Evolutionary conservation across 202 grass and related monocot genomes (phyloP), one percentile per base, ranked within the genome.

Genomic region (Carex sylvatica): DNA sequence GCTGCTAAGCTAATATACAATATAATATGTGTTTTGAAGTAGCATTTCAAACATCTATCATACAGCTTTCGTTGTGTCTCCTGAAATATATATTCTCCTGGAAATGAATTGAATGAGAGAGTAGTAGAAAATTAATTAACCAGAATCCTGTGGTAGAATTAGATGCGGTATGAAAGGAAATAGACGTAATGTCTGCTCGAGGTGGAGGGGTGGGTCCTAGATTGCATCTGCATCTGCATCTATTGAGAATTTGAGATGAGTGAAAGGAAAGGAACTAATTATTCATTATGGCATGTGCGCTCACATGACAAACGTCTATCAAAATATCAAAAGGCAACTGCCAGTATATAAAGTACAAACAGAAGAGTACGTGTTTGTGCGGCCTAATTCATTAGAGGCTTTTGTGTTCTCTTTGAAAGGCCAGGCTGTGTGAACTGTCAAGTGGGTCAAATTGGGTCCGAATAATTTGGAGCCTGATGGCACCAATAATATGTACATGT

Each of bases 211-310:
- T 46, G 42, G 69, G 70, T 74, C 23, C 72, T 16, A 56, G 49
- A 18, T 47, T 42, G 49, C 33, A 75, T 54, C 13, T 42, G 49
- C 33, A 75, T 54, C 13, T 75, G 35, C n/a, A n/a, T n/a, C n/a
- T n/a, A n/a, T n/a, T n/a, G n/a, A n/a, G n/a, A n/a, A n/a, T n/a
- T n/a, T 33, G 72, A 56, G 52, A 56, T 76, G 24, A 56, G 51
- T 56, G 72, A 47, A 74, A 53, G 23, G 71, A 56, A 76, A 73
- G 44, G 44, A 28, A 28, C 1, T 1, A 77, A 77, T 77, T 31
- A 59, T 58, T 53, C 13, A 81, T 81, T 24, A 28, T 82, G 80
- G 42, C 80, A 81, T 81, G 78, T 81, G 78, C 59, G 26, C 78
- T 81, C 63, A 82, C 80, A 82, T 82, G 80, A 65, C 36, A 67